Conservation (phyloP, 176 grass and related monocot species). For the Urochloa ruziziensis region DNA sequence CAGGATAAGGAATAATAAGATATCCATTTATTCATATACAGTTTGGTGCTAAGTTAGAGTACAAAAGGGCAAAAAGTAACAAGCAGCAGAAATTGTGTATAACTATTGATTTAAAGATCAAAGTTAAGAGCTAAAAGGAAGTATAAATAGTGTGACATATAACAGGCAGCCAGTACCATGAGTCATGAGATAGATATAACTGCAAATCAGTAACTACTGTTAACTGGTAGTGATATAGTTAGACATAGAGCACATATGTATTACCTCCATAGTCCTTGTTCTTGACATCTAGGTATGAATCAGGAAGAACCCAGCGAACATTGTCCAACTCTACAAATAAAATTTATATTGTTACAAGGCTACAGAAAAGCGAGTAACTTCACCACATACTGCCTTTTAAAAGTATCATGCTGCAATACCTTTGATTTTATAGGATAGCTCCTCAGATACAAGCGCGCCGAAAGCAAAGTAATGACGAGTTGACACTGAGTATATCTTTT, state of each 20-base stretch:
- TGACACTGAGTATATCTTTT: conserved; percentile 90
- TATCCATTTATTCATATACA: neutral
- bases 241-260: neutral
- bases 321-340: conserved; percentile 59
- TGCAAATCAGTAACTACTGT: neutral
- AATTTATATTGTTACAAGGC: neutral
- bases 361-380: neutral
- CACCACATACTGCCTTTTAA: neutral
- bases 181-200: neutral
- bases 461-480: conserved; percentile 93
- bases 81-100: neutral
- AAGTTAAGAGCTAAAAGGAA: neutral
- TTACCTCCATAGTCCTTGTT: conserved; percentile 96
- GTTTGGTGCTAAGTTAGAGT: neutral
- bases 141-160: neutral
- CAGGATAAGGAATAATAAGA: neutral
- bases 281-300: conserved; percentile 83
- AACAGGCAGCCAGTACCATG: neutral
- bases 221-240: neutral
- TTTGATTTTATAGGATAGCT: conserved; percentile 80
- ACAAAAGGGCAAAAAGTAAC: neutral
- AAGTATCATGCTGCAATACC: conserved; percentile 28
- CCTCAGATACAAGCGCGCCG: conserved; percentile 81
- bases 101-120: neutral
- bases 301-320: conserved; percentile 94